A percentile compares a stretch with the other conserved stretches of the same genome.
phyloP scores from a whole-genome alignment of 2,329 filamentous ascomycete species.

The Neonectria faginata region DNA sequence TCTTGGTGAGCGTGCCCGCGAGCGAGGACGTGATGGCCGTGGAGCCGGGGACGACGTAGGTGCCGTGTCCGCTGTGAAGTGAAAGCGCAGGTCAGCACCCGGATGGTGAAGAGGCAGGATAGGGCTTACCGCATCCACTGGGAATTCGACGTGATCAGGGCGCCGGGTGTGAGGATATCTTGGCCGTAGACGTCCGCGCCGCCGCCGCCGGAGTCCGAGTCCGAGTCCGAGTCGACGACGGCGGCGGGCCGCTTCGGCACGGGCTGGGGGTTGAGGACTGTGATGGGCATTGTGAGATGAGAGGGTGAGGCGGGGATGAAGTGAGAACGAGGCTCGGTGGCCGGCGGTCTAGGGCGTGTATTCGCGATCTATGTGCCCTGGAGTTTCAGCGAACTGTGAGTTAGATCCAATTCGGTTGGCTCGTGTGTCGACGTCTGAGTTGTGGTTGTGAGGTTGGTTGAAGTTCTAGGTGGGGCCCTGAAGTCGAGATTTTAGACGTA shows the following conservation, averaged over 20 bases:
- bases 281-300: slow-evolving; percentile 58
- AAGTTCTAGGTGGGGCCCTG: slow-evolving; percentile 47
- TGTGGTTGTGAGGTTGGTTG: slow-evolving; percentile 38
- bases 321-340: slow-evolving; percentile 27
- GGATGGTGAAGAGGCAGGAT: not conserved
- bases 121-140: slow-evolving; percentile 87
- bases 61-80: slow-evolving; percentile 97
- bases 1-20: slow-evolving; percentile 89
- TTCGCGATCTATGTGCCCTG: not conserved
- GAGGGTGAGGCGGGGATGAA: slow-evolving; percentile 17
- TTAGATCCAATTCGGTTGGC: not conserved
- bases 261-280: slow-evolving; percentile 58
- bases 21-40: slow-evolving; percentile 88
- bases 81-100: not conserved
- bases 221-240: slow-evolving; percentile 52
- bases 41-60: slow-evolving; percentile 74
- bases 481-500: slow-evolving; percentile 45
- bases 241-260: slow-evolving; percentile 40
- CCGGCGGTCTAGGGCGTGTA: not conserved
- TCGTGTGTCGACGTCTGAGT: slow-evolving; percentile 17
- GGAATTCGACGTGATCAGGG: slow-evolving; percentile 88
- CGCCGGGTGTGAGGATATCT: slow-evolving; percentile 87
- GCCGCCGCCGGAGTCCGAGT: slow-evolving; percentile 59
- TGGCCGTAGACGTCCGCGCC: slow-evolving; percentile 58
- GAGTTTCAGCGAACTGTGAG: not conserved